Conservation (phyloP, 495 filamentous ascomycete genomes). For the Aspergillus asperescens region DNA sequence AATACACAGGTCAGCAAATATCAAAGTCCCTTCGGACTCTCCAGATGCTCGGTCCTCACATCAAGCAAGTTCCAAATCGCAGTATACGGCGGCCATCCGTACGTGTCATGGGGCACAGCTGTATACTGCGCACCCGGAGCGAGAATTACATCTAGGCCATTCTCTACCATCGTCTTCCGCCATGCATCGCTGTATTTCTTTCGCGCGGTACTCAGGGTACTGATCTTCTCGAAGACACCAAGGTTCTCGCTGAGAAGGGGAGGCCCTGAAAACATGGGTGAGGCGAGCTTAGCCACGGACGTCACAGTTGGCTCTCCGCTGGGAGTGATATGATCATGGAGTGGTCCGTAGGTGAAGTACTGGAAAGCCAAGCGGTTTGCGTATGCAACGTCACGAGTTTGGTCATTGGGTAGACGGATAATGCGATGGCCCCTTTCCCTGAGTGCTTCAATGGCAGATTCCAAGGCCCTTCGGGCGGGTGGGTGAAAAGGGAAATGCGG, state of each 20-base stretch:
- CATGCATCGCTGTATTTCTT: constrained; percentile 11
- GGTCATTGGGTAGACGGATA: constrained; percentile 27
- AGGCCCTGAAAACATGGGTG: constrained; percentile 26
- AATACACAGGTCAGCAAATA: not conserved
- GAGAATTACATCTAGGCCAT: constrained; percentile 42
- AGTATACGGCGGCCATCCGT: constrained; percentile 48
- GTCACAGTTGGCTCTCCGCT: constrained; percentile 27
- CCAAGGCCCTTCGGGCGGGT: constrained; percentile 44
- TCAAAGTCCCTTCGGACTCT: not conserved
- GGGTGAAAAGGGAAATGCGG: constrained; percentile 50
- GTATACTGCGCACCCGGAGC: constrained; percentile 45
- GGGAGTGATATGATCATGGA: constrained; percentile 18
- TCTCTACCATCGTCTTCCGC: constrained; percentile 22
- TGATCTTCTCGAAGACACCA: constrained; percentile 18
- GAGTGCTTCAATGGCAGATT: constrained; percentile 38
- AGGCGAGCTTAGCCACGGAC: constrained; percentile 15
- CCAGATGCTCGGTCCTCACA: constrained; percentile 23
- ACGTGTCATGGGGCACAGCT: constrained; percentile 47
- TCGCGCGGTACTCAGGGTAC: constrained; percentile 3
- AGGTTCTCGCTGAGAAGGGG: constrained; percentile 11
- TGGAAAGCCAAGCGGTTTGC: constrained; percentile 27
- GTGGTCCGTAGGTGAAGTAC: constrained; percentile 28
- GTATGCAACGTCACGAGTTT: constrained; percentile 14
- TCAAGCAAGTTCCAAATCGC: constrained; percentile 48
- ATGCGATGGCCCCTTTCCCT: constrained; percentile 39